These are phyloP conservation scores for Zarea fungicola DNA, from an alignment of 2,329 filamentous ascomycete species.

Conservation along the genomic window DNA sequence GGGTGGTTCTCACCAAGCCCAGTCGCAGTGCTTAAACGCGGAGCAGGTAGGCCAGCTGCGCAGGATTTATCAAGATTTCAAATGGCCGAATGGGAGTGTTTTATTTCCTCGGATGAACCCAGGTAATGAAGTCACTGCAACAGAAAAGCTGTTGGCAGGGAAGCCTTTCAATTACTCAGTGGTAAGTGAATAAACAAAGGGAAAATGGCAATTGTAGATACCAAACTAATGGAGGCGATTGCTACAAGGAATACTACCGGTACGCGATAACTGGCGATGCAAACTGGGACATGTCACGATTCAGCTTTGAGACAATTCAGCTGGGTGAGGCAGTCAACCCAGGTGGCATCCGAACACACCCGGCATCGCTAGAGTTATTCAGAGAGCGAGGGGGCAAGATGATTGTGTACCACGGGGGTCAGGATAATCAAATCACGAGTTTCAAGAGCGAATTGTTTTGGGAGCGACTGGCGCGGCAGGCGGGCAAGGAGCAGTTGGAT, in stretches of 20 bases:
- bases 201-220: no score
- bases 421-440: constrained; percentile 36
- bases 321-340: constrained; percentile 32
- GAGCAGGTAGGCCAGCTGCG: constrained; percentile 34
- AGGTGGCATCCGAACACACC: constrained; percentile 32
- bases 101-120: constrained; percentile 43
- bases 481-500: constrained; percentile 30
- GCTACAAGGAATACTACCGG: constrained; percentile 27
- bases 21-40: constrained; percentile 34
- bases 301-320: constrained; percentile 33
- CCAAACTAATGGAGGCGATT: no score
- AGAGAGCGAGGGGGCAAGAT: constrained; percentile 37
- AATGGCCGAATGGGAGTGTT: constrained; percentile 27
- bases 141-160: constrained; percentile 33
- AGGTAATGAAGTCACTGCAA: constrained; percentile 42
- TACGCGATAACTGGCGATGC: constrained; percentile 37
- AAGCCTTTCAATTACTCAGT: constrained; percentile 20
- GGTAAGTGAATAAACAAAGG: no score
- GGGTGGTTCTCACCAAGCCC: constrained; percentile 18
- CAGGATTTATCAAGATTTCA: constrained; percentile 27
- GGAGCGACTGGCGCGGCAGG: constrained; percentile 12
- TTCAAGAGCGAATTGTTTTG: constrained; percentile 16
- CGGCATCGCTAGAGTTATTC: constrained; percentile 35
- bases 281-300: constrained; percentile 28
- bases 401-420: constrained; percentile 41